Base-by-base conservation (phyloP, 1,284 basidiomycete species). In the Boletus smithii region DNA sequence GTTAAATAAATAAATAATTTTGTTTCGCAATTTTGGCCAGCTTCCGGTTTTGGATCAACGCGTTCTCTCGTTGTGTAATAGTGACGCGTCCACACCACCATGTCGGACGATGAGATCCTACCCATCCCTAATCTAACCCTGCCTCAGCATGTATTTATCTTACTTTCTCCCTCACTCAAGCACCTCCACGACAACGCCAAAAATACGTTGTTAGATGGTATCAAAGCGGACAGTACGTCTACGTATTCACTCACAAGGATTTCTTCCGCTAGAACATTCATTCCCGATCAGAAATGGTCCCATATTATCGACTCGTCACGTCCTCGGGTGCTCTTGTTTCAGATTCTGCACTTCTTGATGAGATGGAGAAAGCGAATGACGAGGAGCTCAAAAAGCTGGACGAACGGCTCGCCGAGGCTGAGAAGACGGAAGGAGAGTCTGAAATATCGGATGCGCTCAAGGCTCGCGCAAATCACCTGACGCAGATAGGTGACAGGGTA, bases 401-500 rank as follows among this genome's bases (percentile, higher is more conserved):
- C 44, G 81, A 84, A 54, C 77, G 88, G 52, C 75, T 97, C 41
- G 82, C 80, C 56, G 90, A 95, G 58, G 93, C 94, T 0, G 80
- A 93, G 71, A 88, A 92, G 72, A 92, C 85, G 9, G 85, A 95
- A 62, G 95, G 95, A 42, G 95, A 98, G 69, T 88, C 87, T 8
- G 95, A 99, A 67, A 89, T 98, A 54, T 86, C 85, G 20, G 94
- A 97, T 56, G 85, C 87, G 5, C 73, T 97, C 46, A 81, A 88
- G 50, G 88, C 87, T 1, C 61, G 85, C 53, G 95, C 95, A 14
- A 86, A 83, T 57, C 93, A 95, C 69, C 69, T 95, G 16, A 93
- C 91, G 13, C 76, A 81, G 53, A 97, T 98, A 60, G 95, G 95
- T 4, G 92, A 97, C 69, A 95, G 91, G 80, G 91, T 89, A 49